A percentile compares a stretch with the other conserved stretches of the same genome.
Evolutionary conservation across 2,329 filamentous ascomycete genomes (phyloP).

Genomic region (Xylariales sp.): DNA sequence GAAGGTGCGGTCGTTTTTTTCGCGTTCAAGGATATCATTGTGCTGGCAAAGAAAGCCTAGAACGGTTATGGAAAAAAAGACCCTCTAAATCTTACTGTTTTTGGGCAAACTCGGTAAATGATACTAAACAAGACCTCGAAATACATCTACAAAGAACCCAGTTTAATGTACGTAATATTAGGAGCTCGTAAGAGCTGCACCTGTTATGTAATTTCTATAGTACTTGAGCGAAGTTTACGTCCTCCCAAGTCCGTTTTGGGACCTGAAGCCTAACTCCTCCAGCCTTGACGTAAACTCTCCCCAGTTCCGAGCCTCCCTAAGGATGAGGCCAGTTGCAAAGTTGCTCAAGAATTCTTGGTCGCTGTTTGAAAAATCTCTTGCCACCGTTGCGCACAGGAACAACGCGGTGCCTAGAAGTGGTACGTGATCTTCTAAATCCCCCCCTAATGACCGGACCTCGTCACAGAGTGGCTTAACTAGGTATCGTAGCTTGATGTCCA

Average conservation of each 20-base stretch:
- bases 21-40: no score
- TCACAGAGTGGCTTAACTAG: constrained; percentile 29
- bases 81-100: background rate
- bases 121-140: background rate
- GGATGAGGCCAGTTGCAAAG: constrained; percentile 16
- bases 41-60: background rate
- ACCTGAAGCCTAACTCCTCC: constrained; percentile 9
- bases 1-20: no score
- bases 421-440: constrained; percentile 16
- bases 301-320: constrained; percentile 13
- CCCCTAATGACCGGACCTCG: constrained; percentile 6
- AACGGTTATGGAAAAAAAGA: background rate
- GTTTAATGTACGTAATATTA: background rate
- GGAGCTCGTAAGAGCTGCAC: no score
- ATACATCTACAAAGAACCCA: no score
- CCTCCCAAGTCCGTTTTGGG: background rate
- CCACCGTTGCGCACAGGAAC: constrained; percentile 20
- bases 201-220: no score
- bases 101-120: background rate
- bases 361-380: background rate
- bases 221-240: no score
- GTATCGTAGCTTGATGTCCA: constrained; percentile 35
- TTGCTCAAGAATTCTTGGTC: constrained; percentile 19
- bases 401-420: constrained; percentile 14
- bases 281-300: background rate